phyloP scores from a whole-genome alignment of 768 basidiomycete genomes.

The Collybia mongolica region DNA sequence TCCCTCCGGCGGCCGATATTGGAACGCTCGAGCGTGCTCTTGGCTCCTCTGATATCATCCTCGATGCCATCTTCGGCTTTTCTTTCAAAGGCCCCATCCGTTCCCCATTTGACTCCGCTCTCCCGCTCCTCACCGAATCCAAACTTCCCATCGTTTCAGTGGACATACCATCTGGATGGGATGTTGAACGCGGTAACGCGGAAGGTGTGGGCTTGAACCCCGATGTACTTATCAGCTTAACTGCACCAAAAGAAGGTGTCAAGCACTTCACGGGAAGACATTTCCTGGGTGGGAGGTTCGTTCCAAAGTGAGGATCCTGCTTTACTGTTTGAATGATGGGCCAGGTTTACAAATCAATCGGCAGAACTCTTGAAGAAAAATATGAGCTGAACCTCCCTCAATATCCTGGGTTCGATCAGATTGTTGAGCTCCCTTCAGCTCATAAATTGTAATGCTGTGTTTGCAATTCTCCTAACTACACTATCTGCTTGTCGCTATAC shows the following conservation, averaged over 20 bases:
- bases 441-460: conserved; percentile 13
- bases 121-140: conserved; percentile 63
- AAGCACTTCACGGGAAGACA: conserved; percentile 76
- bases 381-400: conserved; percentile 77
- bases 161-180: conserved; percentile 97
- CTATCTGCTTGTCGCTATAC: no score
- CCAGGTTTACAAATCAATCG: not conserved
- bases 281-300: conserved; percentile 92
- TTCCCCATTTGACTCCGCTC: conserved; percentile 77
- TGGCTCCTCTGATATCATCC: conserved; percentile 69
- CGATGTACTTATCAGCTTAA: conserved; percentile 84
- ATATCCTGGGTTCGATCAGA: conserved; percentile 79
- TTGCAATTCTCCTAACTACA: no score
- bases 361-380: conserved; percentile 70
- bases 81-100: conserved; percentile 93
- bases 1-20: conserved; percentile 49
- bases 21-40: conserved; percentile 50
- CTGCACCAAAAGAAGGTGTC: conserved; percentile 92
- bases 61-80: conserved; percentile 98
- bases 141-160: conserved; percentile 86
- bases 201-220: conserved; percentile 62
- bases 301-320: conserved; percentile 60
- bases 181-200: conserved; percentile 77
- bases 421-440: conserved; percentile 56
- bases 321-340: not conserved